Evolutionary conservation across 2,329 filamentous ascomycete species (phyloP).

Genomic region (Xylariaceae sp.): DNA sequence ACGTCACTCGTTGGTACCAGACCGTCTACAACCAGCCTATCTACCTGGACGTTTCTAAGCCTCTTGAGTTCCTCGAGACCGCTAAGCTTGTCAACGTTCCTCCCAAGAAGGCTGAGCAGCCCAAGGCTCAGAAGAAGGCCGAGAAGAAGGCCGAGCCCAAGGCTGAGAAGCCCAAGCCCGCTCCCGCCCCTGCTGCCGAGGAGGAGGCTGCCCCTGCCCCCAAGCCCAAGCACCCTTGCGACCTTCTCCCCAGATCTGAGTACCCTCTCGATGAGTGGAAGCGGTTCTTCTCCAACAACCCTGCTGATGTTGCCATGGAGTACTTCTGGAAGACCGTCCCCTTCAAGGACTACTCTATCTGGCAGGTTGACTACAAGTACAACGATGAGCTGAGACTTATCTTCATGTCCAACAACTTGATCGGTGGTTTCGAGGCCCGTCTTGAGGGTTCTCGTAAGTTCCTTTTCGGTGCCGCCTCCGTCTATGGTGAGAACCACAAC

Average conservation of each 20-base stretch:
- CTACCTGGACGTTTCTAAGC: constrained; percentile 73
- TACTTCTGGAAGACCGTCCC: constrained; percentile 99
- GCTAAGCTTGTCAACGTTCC: constrained; percentile 64
- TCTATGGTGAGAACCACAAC: constrained; percentile 85
- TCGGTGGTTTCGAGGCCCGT: constrained; percentile 96
- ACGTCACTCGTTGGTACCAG: constrained; percentile 88
- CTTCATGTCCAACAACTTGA: constrained; percentile 99
- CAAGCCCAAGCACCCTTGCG: constrained; percentile 96
- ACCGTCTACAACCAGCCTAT: constrained; percentile 90
- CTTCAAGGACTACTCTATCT: constrained; percentile 92
- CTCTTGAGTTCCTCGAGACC: constrained; percentile 75
- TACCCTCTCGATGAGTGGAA: constrained; percentile 96
- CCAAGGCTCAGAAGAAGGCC: constrained; percentile 66
- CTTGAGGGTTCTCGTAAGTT: constrained; percentile 98
- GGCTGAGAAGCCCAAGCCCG: constrained; percentile 24
- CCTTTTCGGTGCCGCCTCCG: constrained; percentile 84
- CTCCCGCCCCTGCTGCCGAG: constrained; percentile 40
- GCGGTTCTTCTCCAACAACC: constrained; percentile 96
- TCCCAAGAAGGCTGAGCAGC: constrained; percentile 73
- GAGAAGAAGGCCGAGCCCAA: constrained; percentile 36
- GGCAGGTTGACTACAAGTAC: constrained; percentile 97
- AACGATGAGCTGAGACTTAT: constrained; percentile 94
- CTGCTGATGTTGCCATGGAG: constrained; percentile 78
- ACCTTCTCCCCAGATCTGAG: constrained; percentile 71
- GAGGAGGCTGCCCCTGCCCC: constrained; percentile 47